Evolutionary conservation across 1,139 yeast species (phyloP), one percentile per base, ranked within the genome.

Genomic region (Kodamaea alishanica): DNA sequence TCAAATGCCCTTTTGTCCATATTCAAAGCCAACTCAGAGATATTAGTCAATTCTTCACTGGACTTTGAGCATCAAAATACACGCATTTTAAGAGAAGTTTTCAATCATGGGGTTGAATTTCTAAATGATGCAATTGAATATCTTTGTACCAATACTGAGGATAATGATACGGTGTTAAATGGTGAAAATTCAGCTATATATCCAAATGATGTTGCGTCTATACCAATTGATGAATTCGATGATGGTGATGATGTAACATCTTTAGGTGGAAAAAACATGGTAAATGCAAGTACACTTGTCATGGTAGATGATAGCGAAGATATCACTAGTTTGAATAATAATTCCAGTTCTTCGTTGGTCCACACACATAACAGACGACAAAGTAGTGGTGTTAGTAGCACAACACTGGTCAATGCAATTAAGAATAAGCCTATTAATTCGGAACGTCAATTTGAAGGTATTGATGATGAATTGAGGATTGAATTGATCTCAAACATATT

Each of bases 401-500:
- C 7, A 15, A 20, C 12, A 15, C 20, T 12, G 9, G 9, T 9
- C 7, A 11, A 30, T 6, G 30, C 9, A 24, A 15, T 26, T 8
- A 8, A 20, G 23, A 9, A 11, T 26, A 15, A 10, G 22, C n/a
- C 8, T 10, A n/a, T 4, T 6, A 11, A 8, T 9, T 6, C 28
- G 7, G 30, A 28, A 7, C 25, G 33, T 27, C 48, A 47, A 12
- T 60, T 63, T 35, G 52, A 46, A 3, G 52, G 47, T 24, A 51
- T 64, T 8, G 66, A 61, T 38, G 62, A 58, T 22, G 58, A 54
- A 23, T 45, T 61, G 26, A 42, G 66, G 11, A 30, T 46, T 9
- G 61, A 64, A 36, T 53, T 63, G 44, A 50, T 58, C 6, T 33
- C 48, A n/a, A 65, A 65, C 43, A 55, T 62, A 28, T 35, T 63